phyloP scores from a whole-genome alignment of 1,284 basidiomycete genomes.

The Mycosarcoma maydis region DNA sequence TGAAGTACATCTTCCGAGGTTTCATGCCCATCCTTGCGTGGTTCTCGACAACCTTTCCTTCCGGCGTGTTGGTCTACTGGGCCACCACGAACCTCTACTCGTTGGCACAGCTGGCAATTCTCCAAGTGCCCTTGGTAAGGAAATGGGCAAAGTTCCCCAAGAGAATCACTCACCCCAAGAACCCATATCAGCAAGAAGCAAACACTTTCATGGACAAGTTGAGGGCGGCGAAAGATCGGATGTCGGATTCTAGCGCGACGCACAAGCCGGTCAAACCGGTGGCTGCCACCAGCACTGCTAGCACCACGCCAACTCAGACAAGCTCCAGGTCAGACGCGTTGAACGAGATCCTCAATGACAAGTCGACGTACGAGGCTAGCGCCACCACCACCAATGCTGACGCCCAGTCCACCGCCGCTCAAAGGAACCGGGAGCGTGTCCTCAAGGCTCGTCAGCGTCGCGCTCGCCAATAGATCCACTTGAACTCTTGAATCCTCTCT shows the following conservation, averaged over 20 bases:
- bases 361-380: slow-evolving; percentile 23
- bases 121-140: slow-evolving; percentile 49
- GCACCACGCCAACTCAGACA: not conserved
- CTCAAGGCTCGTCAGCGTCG: slow-evolving; percentile 42
- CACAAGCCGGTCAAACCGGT: slow-evolving; percentile 7
- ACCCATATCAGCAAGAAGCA: slow-evolving; percentile 35
- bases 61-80: slow-evolving; percentile 77
- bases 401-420: slow-evolving; percentile 2
- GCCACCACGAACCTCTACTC: slow-evolving; percentile 70
- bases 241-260: slow-evolving; percentile 6
- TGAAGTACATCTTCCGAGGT: slow-evolving; percentile 78
- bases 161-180: slow-evolving; percentile 41
- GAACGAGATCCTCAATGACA: slow-evolving; percentile 44
- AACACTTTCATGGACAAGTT: slow-evolving; percentile 44
- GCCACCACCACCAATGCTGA: not conserved
- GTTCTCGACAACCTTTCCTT: slow-evolving; percentile 71
- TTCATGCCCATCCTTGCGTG: slow-evolving; percentile 73
- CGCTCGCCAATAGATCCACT: slow-evolving; percentile 11
- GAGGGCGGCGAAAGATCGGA: slow-evolving; percentile 15
- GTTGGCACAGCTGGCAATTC: slow-evolving; percentile 69
- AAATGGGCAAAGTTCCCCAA: slow-evolving; percentile 46
- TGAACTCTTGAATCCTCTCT: not conserved
- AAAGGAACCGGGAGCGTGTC: slow-evolving; percentile 25
- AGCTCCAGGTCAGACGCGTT: slow-evolving; percentile 26
- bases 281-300: not conserved